Conservation (phyloP, 2,329 filamentous ascomycete genomes). For the Ceratocystis lukuohia region DNA sequence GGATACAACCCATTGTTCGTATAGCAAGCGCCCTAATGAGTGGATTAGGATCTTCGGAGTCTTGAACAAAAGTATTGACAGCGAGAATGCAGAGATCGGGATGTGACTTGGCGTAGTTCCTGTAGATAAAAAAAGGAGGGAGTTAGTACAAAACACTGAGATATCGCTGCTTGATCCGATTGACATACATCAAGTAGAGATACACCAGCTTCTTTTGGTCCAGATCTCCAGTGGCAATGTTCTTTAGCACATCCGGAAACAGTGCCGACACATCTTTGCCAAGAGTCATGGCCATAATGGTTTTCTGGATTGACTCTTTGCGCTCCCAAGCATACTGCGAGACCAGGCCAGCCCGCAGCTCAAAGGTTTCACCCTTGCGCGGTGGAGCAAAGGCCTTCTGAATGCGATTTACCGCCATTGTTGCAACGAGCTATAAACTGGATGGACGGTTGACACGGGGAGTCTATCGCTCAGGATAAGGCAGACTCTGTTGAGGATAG, state of each 20-base stretch:
- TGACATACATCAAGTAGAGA: conserved; percentile 77
- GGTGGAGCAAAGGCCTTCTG: conserved; percentile 85
- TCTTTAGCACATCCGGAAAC: conserved; percentile 96
- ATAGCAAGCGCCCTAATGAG: conserved; percentile 89
- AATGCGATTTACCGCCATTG: conserved; percentile 92
- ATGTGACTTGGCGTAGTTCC: conserved; percentile 99
- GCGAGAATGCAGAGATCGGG: conserved; percentile 96
- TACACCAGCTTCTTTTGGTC: conserved; percentile 99
- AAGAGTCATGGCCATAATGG: conserved; percentile 99
- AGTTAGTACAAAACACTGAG: not conserved
- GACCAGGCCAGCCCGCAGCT: conserved; percentile 85
- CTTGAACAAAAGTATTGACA: conserved; percentile 98
- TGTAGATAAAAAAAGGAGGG: conserved; percentile 27
- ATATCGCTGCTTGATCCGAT: not conserved
- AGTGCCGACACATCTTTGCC: conserved; percentile 96
- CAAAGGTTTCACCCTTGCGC: conserved; percentile 94
- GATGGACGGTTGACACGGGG: not conserved
- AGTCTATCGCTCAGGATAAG: not conserved
- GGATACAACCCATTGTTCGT: conserved; percentile 95
- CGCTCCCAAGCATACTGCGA: conserved; percentile 99
- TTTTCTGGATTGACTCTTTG: conserved; percentile 98
- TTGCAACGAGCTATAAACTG: not conserved
- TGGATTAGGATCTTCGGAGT: conserved; percentile 96
- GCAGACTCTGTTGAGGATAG: not conserved
- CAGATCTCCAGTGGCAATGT: conserved; percentile 85